phyloP scores from a whole-genome alignment of 78 protist genomes.

The Dictyostelium firmibasis region DNA sequence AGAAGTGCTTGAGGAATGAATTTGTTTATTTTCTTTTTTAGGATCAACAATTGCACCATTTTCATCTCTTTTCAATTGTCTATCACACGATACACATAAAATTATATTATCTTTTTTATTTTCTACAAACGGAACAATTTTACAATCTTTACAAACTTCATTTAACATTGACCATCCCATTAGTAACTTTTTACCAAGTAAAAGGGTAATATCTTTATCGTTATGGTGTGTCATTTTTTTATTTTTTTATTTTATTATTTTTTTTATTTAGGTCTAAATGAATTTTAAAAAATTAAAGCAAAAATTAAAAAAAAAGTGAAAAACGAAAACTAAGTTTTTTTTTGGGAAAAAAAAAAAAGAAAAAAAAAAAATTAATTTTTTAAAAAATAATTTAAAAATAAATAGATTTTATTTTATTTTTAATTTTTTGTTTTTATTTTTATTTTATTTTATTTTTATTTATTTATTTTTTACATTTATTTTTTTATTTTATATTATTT shows the following conservation, averaged over 20 bases:
- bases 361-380: neutral
- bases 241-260: too few species aligned
- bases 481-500: neutral
- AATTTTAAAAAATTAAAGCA: too few species aligned
- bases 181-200: slow-evolving; percentile 39
- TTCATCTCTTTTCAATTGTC: slow-evolving; percentile 24
- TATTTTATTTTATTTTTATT: neutral
- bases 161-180: slow-evolving; percentile 64
- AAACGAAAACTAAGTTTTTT: too few species aligned
- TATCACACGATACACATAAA: slow-evolving; percentile 12
- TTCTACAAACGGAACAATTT: slow-evolving; percentile 48
- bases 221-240: neutral
- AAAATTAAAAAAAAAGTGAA: too few species aligned
- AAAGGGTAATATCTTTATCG: slow-evolving; percentile 32
- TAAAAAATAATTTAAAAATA: too few species aligned
- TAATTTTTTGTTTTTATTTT: neutral
- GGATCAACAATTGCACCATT: slow-evolving; percentile 1
- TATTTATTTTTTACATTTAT: neutral
- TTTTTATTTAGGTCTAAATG: too few species aligned
- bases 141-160: slow-evolving; percentile 41
- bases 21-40: neutral
- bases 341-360: too few species aligned
- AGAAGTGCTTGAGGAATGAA: neutral
- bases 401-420: neutral
- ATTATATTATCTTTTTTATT: slow-evolving; percentile 48